phyloP scores from a whole-genome alignment of 2,329 filamentous ascomycete species.

The Mollisia scopiformis region DNA sequence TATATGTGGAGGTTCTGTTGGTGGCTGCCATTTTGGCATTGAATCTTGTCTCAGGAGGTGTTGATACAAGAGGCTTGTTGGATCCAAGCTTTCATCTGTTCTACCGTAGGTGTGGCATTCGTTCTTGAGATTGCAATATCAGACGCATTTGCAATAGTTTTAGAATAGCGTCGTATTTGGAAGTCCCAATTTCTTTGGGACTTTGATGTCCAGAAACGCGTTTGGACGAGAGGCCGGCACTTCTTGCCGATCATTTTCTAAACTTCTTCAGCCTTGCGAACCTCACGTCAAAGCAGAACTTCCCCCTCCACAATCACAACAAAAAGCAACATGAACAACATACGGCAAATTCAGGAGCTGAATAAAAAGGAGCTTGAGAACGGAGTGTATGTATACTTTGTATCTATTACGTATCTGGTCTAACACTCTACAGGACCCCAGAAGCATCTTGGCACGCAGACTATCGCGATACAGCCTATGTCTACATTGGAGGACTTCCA shows the following conservation, averaged over 20 bases:
- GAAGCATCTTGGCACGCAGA: constrained; percentile 96
- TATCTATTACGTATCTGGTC: background rate
- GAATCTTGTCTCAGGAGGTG: constrained; percentile 25
- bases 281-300: constrained; percentile 4
- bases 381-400: constrained; percentile 63
- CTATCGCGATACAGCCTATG: constrained; percentile 94
- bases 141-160: constrained; percentile 1
- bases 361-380: constrained; percentile 95
- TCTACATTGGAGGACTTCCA: constrained; percentile 94
- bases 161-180: background rate
- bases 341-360: constrained; percentile 87
- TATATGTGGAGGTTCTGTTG: constrained; percentile 42
- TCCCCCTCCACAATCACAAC: constrained; percentile 3
- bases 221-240: constrained; percentile 19
- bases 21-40: constrained; percentile 32
- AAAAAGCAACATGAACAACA: constrained; percentile 76
- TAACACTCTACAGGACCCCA: constrained; percentile 59
- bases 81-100: constrained; percentile 3
- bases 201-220: background rate
- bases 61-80: background rate
- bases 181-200: constrained; percentile 26
- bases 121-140: background rate
- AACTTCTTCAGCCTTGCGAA: constrained; percentile 14
- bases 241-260: constrained; percentile 1
- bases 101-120: constrained; percentile 9